These are phyloP conservation scores for Gomphus sp. DNA, from an alignment of 1,284 basidiomycete species.

Conservation along the genomic window DNA sequence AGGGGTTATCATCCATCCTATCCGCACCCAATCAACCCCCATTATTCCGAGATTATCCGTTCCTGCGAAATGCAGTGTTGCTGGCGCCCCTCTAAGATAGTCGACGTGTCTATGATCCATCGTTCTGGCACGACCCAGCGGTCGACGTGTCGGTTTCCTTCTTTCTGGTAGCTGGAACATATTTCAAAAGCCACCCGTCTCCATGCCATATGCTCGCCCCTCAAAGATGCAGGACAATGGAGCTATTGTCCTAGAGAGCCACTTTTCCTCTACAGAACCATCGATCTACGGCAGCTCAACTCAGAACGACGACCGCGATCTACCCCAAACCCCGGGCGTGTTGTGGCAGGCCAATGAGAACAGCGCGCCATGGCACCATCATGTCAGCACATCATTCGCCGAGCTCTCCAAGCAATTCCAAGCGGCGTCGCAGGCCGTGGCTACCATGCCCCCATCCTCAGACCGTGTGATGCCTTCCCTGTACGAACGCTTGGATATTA, in stretches of 20 bases:
- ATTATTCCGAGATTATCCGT: conserved; percentile 3
- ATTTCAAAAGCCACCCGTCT: neutral
- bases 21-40: neutral
- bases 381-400: conserved; percentile 28
- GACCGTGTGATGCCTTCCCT: conserved; percentile 14
- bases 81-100: neutral
- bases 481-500: conserved; percentile 19
- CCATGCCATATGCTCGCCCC: conserved; percentile 9
- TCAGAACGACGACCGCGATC: conserved; percentile 1
- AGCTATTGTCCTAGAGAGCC: neutral
- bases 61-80: neutral
- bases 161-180: neutral
- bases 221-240: conserved; percentile 3
- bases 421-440: conserved; percentile 30
- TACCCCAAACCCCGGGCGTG: neutral
- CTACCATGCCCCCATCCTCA: conserved; percentile 18
- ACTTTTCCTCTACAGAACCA: neutral
- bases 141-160: neutral
- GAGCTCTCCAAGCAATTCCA: conserved; percentile 32
- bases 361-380: conserved; percentile 13
- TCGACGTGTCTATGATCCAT: neutral
- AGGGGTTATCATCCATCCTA: neutral
- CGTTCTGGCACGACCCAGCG: neutral
- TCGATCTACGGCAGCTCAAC: neutral
- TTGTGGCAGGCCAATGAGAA: neutral